phyloP scores from a whole-genome alignment of 768 basidiomycete genomes.

The Hygrophorus russula region DNA sequence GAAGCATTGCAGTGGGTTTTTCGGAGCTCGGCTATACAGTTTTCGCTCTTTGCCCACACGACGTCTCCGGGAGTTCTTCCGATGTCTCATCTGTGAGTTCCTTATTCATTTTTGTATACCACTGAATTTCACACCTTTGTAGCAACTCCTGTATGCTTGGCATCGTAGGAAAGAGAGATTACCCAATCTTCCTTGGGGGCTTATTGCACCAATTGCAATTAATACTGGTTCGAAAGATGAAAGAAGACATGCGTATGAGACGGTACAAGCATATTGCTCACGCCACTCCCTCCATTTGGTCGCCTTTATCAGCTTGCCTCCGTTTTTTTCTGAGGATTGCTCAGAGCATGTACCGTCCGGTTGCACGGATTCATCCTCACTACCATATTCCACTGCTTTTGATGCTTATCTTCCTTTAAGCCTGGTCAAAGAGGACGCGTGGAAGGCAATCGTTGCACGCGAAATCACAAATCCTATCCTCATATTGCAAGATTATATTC shows the following conservation, averaged over 20 bases:
- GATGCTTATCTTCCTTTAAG: neutral
- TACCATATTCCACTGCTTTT: neutral
- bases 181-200: constrained; percentile 1
- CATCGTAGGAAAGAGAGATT: neutral
- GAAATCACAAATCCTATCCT: constrained; percentile 4
- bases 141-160: constrained; percentile 3
- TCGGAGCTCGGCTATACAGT: constrained; percentile 7
- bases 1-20: neutral
- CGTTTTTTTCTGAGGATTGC: neutral
- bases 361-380: neutral
- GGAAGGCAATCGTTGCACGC: neutral
- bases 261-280: constrained; percentile 3
- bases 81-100: neutral
- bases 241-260: constrained; percentile 1
- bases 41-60: constrained; percentile 1
- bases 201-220: constrained; percentile 2
- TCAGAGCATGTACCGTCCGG: neutral
- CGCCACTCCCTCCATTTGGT: constrained; percentile 2
- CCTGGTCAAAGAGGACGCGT: neutral
- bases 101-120: neutral
- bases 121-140: neutral
- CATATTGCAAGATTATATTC: neutral
- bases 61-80: neutral
- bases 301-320: constrained; percentile 1
- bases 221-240: neutral